Base-by-base conservation (phyloP, 306 rosid species). In the Begonia fuchsioides region DNA sequence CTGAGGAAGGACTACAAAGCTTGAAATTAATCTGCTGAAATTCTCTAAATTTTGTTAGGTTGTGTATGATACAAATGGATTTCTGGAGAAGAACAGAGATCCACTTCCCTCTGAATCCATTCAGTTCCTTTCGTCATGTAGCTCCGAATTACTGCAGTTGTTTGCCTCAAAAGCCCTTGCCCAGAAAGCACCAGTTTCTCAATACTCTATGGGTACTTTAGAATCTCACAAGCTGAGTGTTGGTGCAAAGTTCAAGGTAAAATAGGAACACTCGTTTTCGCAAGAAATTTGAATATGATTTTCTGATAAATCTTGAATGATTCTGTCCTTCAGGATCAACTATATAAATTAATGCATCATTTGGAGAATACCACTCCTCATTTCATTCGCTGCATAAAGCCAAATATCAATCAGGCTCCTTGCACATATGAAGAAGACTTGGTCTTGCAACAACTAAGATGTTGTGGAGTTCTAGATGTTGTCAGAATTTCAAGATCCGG, bases 341-440 rank as follows among this genome's bases (percentile, higher is more conserved):
- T 92, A 43, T 92, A 82, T 73, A 80, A 73, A 72, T 67, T 92
- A 54, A 75, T 92, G 87, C 82, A 67, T 58, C 80, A 76, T 60
- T 66, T 92, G 87, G 98, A 92, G 69, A 57, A 65, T 59, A 92
- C 96, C 13, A 73, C 62, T 6, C 98, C 95, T 57, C 96, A 79
- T 72, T 92, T 86, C 63, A 80, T 92, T 79, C 73, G 87, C 53
- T 92, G 98, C 67, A 71, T 92, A 61, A 85, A 76, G 77, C 88
- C 98, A 45, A 92, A 92, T 60, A n/a, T 56, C 39, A 85, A 77
- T 66, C 92, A 75, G 54, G 70, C 55, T 69, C 81, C 94, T 8
- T 72, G 94, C 38, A 14, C 69, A 44, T 82, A 54, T 64, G 86
- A 85, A 43, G 75, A 70, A 57, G 78, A 82, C 61, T 71, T 86